A percentile compares a stretch with the other conserved stretches of the same genome.
Conservation (phyloP, 73 alveolate species). For the Uronychia setigera region DNA sequence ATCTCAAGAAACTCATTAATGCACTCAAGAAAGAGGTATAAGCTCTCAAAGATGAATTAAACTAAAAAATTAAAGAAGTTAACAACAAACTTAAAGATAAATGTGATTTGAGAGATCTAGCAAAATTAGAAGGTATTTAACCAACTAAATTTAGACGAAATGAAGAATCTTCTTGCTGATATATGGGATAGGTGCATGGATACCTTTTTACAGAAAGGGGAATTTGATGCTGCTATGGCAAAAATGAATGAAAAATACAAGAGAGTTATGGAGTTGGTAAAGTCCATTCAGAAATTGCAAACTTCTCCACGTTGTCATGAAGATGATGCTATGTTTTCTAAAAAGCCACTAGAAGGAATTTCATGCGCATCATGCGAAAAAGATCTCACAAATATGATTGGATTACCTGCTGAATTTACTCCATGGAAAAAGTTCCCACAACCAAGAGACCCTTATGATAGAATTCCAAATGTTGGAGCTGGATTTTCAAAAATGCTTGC, state of each 20-base stretch:
- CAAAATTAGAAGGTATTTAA: background rate
- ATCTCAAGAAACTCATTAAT: background rate
- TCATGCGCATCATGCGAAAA: conserved; percentile 93
- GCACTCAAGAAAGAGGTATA: background rate
- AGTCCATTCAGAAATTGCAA: background rate
- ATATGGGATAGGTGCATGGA: background rate
- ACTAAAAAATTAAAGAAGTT: background rate
- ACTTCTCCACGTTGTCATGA: conserved; percentile 55
- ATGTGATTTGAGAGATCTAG: background rate
- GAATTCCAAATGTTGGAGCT: conserved; percentile 73
- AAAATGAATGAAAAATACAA: background rate
- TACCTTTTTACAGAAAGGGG: background rate
- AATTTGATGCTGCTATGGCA: background rate
- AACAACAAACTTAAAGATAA: background rate
- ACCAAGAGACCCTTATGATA: conserved; percentile 84
- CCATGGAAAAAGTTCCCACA: conserved; percentile 90
- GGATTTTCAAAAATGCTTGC: conserved; percentile 95
- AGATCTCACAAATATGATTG: conserved; percentile 74
- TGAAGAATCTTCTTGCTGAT: background rate
- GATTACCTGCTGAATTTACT: conserved; percentile 66
- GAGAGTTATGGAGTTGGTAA: background rate
- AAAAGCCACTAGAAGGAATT: conserved; percentile 85
- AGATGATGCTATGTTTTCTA: conserved; percentile 90
- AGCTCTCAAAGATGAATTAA: background rate
- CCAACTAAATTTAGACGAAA: background rate